phyloP scores from a whole-genome alignment of 176 grass and related monocot species.

The Poa pratensis region DNA sequence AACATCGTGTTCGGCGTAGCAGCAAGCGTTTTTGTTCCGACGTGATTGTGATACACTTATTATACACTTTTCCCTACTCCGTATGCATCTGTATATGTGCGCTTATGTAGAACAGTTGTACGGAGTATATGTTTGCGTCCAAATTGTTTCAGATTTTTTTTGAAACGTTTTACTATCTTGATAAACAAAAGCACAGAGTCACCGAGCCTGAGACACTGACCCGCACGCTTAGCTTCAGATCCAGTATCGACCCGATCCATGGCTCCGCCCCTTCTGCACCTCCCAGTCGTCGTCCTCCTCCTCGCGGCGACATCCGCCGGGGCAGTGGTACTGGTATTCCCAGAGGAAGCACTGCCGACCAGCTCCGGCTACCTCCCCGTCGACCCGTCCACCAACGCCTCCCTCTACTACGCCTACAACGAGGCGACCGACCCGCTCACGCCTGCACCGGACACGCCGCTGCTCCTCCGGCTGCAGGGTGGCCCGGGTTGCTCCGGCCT shows the following conservation, averaged over 20 bases:
- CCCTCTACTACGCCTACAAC: slow-evolving; percentile 70
- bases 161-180: too few relatives aligned
- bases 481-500: slow-evolving; percentile 62
- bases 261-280: not conserved
- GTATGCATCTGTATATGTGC: too few relatives aligned
- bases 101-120: too few relatives aligned
- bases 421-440: slow-evolving; percentile 50
- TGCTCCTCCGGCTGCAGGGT: slow-evolving; percentile 68
- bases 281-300: not conserved
- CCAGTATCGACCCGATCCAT: not conserved
- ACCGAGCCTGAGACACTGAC: not conserved
- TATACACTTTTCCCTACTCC: too few relatives aligned
- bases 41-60: too few relatives aligned
- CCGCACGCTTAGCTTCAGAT: not conserved
- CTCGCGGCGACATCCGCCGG: not conserved
- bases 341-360: slow-evolving; percentile 40
- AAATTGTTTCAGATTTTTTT: too few relatives aligned
- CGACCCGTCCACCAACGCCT: not conserved
- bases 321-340: slow-evolving; percentile 30
- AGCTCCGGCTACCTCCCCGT: slow-evolving; percentile 63
- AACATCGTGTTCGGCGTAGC: too few relatives aligned
- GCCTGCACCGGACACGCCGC: slow-evolving; percentile 31
- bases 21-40: too few relatives aligned
- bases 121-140: too few relatives aligned
- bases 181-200: too few relatives aligned